Conservation (phyloP, 2,329 filamentous ascomycete genomes). For the Aspergillus terreus region DNA sequence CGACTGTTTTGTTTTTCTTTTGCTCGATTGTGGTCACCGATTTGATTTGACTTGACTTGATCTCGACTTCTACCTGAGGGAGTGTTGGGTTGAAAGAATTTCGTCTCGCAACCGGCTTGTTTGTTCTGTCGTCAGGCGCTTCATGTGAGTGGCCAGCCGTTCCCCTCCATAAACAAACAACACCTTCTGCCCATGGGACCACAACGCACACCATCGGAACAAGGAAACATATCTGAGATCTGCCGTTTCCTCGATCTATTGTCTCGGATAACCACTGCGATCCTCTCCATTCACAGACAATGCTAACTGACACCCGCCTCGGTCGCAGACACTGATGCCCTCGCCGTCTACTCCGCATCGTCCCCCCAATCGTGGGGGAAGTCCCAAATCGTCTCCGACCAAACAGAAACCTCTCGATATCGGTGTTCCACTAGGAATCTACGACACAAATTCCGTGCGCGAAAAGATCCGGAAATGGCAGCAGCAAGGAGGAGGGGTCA, state of each 20-base stretch:
- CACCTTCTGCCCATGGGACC: not conserved
- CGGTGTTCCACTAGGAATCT: conserved; percentile 51
- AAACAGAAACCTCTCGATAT: conserved; percentile 52
- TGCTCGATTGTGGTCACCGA: not conserved
- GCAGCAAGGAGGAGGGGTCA: conserved; percentile 66
- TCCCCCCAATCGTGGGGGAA: conserved; percentile 49
- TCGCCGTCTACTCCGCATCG: conserved; percentile 35
- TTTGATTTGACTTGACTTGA: not conserved
- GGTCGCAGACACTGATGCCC: conserved; percentile 35
- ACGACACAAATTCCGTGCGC: conserved; percentile 64
- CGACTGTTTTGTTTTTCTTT: not conserved
- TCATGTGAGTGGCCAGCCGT: not conserved
- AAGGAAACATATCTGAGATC: not conserved
- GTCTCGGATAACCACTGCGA: conserved; percentile 8
- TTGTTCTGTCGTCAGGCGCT: too few species aligned
- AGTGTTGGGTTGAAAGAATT: conserved; percentile 2
- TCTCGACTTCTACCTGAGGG: not conserved
- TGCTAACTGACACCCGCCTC: conserved; percentile 10
- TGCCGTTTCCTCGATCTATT: not conserved
- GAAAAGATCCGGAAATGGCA: conserved; percentile 85
- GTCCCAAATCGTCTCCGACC: conserved; percentile 52
- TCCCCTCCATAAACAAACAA: conserved; percentile 6
- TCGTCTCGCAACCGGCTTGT: not conserved
- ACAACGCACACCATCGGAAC: conserved; percentile 2
- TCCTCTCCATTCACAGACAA: not conserved